Percentiles rank a stretch among this genome's conserved stretches.
Evolutionary conservation across 176 grass and related monocot species (phyloP).

Genomic region (Avena eriantha): DNA sequence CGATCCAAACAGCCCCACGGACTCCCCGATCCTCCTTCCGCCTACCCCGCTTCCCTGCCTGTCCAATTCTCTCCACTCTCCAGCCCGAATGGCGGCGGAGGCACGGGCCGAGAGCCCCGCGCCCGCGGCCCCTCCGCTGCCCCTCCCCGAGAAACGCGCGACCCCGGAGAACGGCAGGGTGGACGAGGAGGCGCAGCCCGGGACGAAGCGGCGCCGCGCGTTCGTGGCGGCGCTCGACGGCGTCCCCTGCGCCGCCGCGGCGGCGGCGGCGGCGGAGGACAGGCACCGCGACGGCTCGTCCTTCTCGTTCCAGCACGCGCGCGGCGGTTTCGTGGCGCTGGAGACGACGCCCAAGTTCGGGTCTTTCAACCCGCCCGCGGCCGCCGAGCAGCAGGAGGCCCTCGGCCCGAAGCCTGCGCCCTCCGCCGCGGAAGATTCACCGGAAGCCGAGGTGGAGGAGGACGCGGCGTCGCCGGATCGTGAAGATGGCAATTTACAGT

Average conservation of each 20-base stretch:
- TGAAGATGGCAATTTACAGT: slow-evolving; percentile 22
- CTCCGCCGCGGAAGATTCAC: neutral
- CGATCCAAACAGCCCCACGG: neutral
- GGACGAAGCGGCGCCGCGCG: slow-evolving; percentile 68
- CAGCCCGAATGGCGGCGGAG: slow-evolving; percentile 58
- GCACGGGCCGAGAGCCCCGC: slow-evolving; percentile 58
- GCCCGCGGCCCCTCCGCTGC: slow-evolving; percentile 33
- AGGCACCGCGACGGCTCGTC: slow-evolving; percentile 35
- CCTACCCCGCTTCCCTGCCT: neutral
- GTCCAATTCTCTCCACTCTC: neutral
- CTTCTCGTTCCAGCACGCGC: slow-evolving; percentile 75
- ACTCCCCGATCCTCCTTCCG: neutral
- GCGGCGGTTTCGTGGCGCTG: slow-evolving; percentile 61
- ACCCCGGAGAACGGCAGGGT: neutral
- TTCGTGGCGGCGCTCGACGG: slow-evolving; percentile 65
- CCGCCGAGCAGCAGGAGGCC: neutral
- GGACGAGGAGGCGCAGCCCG: slow-evolving; percentile 3
- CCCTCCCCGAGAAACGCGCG: slow-evolving; percentile 35
- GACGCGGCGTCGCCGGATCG: neutral
- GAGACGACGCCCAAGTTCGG: slow-evolving; percentile 95
- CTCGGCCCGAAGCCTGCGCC: slow-evolving; percentile 10
- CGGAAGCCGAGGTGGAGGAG: neutral
- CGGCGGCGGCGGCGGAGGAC: neutral
- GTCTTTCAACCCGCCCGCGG: slow-evolving; percentile 59
- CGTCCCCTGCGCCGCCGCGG: slow-evolving; percentile 9